phyloP scores from a whole-genome alignment of 495 filamentous ascomycete species.

The Annulohypoxylon nitens region DNA sequence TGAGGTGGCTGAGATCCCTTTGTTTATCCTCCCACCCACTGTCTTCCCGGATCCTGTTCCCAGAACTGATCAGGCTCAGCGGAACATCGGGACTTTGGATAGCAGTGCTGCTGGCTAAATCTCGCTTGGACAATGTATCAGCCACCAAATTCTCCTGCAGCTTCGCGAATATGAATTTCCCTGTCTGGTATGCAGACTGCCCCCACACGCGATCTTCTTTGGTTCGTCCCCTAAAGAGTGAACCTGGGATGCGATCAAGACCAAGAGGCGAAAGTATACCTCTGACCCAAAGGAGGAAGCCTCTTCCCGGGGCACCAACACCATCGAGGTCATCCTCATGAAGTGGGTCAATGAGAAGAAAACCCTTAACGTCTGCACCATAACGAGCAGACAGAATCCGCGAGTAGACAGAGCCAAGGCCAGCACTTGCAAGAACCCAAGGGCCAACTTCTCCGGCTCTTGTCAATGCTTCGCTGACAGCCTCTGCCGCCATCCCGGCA shows the following conservation, averaged over 20 bases:
- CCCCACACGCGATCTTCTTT: slow-evolving; percentile 90
- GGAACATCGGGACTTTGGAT: slow-evolving; percentile 82
- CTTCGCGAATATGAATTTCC: slow-evolving; percentile 86
- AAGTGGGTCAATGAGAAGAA: slow-evolving; percentile 87
- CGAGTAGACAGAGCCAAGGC: slow-evolving; percentile 85
- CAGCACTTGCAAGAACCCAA: slow-evolving; percentile 76
- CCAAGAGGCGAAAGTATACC: slow-evolving; percentile 89
- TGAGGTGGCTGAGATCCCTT: slow-evolving; percentile 83
- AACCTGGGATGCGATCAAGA: slow-evolving; percentile 79
- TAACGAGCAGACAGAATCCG: slow-evolving; percentile 91
- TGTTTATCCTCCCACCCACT: slow-evolving; percentile 82
- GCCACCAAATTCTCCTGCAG: slow-evolving; percentile 94
- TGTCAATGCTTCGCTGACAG: slow-evolving; percentile 84
- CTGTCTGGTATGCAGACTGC: slow-evolving; percentile 78
- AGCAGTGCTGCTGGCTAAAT: slow-evolving; percentile 78
- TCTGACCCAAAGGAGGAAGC: slow-evolving; percentile 86
- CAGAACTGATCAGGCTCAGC: slow-evolving; percentile 85
- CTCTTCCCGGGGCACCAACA: slow-evolving; percentile 74
- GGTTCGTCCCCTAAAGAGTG: slow-evolving; percentile 80
- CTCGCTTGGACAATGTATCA: slow-evolving; percentile 80
- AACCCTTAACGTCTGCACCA: slow-evolving; percentile 74
- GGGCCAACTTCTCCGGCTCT: slow-evolving; percentile 85
- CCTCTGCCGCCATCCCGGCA: slow-evolving; percentile 89
- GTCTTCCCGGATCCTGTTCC: slow-evolving; percentile 66
- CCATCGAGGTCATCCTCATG: slow-evolving; percentile 85